Conservation (phyloP, 257 asterid species). For the Rubia yunnanensis region DNA sequence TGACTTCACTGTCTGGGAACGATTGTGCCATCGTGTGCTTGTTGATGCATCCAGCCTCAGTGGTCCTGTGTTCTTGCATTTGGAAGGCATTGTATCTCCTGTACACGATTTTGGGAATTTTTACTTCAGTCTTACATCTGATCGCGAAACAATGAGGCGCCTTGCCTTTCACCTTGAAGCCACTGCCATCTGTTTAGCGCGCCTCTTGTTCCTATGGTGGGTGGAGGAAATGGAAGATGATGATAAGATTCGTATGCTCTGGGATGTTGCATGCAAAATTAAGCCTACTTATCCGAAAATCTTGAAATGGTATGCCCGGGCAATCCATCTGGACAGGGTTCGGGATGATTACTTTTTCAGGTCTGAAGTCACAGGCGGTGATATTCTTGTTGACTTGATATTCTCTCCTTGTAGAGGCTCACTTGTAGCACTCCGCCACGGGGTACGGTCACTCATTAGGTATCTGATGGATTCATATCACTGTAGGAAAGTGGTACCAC, state of each 20-base stretch:
- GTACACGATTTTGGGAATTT: not conserved
- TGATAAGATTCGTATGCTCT: not conserved
- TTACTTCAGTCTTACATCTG: not conserved
- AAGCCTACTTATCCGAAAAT: too few species aligned
- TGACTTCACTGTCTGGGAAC: not conserved
- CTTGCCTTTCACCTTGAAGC: not conserved
- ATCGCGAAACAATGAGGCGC: too few species aligned
- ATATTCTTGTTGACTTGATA: too few species aligned
- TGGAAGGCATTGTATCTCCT: not conserved
- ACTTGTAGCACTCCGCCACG: too few species aligned
- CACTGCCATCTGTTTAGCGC: not conserved
- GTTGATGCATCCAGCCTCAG: not conserved
- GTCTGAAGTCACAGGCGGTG: too few species aligned
- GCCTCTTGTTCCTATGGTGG: not conserved
- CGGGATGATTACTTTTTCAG: too few species aligned
- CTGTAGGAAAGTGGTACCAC: not conserved
- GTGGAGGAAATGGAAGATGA: not conserved
- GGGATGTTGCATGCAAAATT: not conserved
- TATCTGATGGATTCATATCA: not conserved
- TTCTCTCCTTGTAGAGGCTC: too few species aligned
- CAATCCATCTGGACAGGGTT: too few species aligned
- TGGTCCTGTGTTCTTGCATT: not conserved
- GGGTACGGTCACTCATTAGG: not conserved
- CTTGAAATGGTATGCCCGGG: too few species aligned
- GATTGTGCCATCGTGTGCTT: not conserved